Percentiles rank a stretch among this genome's conserved stretches.
Evolutionary conservation across 805 yeast species (phyloP).

Genomic region (Starmerella lactis-condensi): DNA sequence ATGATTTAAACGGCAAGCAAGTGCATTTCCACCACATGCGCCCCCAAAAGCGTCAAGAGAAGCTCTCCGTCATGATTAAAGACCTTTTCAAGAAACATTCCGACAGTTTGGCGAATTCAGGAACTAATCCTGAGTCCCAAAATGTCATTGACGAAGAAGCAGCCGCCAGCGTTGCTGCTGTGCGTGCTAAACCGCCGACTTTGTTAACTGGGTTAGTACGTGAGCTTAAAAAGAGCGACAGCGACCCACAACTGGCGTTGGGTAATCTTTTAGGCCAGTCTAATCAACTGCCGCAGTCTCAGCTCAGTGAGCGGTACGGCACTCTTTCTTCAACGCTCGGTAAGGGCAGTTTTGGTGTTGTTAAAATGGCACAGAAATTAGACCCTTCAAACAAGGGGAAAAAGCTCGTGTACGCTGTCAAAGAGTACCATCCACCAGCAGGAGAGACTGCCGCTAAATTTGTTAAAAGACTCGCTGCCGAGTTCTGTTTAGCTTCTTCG

Average conservation of each 20-base stretch:
- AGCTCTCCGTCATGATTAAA: conserved; percentile 19
- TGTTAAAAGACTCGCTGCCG: conserved; percentile 61
- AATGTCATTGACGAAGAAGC: conserved; percentile 2
- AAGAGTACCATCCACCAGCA: conserved; percentile 45
- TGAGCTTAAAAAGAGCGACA: conserved; percentile 8
- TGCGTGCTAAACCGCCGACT: conserved; percentile 11
- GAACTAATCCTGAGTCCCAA: conserved; percentile 1
- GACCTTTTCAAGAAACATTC: conserved; percentile 14
- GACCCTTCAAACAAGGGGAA: conserved; percentile 25
- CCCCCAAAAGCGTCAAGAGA: conserved; percentile 34
- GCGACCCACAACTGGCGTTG: conserved; percentile 14
- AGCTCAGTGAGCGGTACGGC: conserved; percentile 76
- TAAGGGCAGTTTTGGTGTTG: conserved; percentile 83
- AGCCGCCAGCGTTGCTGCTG: conserved; percentile 2
- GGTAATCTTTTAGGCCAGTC: conserved; percentile 8
- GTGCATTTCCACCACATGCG: conserved; percentile 72
- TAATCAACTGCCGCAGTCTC: conserved; percentile 1
- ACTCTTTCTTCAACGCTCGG: conserved; percentile 84
- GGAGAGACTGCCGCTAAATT: conserved; percentile 40
- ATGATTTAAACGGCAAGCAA: conserved; percentile 20
- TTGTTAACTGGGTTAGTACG: conserved; percentile 11
- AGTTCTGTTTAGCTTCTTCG: conserved; percentile 68
- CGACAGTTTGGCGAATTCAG: conserved; percentile 2
- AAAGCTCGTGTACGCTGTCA: conserved; percentile 43
- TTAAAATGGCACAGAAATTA: conserved; percentile 55